Conservation (phyloP, 352 stramenopile species). For the Phytopythium vexans region DNA sequence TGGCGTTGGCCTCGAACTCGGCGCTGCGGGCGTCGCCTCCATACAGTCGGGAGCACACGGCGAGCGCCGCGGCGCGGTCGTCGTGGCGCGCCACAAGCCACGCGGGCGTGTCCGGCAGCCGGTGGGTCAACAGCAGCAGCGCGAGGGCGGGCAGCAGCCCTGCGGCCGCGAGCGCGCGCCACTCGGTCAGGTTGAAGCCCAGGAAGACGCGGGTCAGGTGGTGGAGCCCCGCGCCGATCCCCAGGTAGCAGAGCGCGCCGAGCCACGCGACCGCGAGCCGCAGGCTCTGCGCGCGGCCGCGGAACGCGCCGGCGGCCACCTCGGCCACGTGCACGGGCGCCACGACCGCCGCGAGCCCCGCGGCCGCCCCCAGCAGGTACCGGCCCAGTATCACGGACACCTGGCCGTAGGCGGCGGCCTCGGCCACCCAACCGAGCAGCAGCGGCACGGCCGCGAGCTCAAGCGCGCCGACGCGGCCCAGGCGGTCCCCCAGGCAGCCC, state of each 20-base stretch:
- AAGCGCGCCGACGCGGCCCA: constrained; percentile 66
- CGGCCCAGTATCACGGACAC: constrained; percentile 60
- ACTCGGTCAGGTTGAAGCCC: constrained; percentile 81
- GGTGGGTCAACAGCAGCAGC: constrained; percentile 62
- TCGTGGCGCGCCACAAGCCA: constrained; percentile 75
- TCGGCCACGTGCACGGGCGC: constrained; percentile 71
- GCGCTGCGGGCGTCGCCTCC: constrained; percentile 43
- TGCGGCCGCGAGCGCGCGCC: constrained; percentile 61
- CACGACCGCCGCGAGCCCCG: constrained; percentile 60
- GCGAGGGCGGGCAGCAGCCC: constrained; percentile 45
- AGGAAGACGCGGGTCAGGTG: constrained; percentile 62
- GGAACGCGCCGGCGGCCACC: constrained; percentile 52
- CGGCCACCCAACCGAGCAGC: constrained; percentile 68
- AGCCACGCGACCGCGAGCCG: constrained; percentile 33
- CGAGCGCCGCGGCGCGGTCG: constrained; percentile 62
- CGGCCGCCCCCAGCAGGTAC: constrained; percentile 55
- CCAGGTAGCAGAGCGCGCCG: constrained; percentile 47
- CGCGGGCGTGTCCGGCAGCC: constrained; percentile 71
- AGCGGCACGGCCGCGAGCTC: constrained; percentile 73
- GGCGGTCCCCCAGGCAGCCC: constrained; percentile 56
- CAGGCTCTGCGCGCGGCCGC: constrained; percentile 53
- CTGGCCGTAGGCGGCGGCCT: constrained; percentile 62
- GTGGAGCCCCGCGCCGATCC: constrained; percentile 55
- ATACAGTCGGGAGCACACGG: constrained; percentile 57
- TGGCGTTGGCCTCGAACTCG: constrained; percentile 64